These are phyloP conservation scores for Citrus cavaleriei DNA, from an alignment of 345 rosid genomes.

Conservation along the genomic window DNA sequence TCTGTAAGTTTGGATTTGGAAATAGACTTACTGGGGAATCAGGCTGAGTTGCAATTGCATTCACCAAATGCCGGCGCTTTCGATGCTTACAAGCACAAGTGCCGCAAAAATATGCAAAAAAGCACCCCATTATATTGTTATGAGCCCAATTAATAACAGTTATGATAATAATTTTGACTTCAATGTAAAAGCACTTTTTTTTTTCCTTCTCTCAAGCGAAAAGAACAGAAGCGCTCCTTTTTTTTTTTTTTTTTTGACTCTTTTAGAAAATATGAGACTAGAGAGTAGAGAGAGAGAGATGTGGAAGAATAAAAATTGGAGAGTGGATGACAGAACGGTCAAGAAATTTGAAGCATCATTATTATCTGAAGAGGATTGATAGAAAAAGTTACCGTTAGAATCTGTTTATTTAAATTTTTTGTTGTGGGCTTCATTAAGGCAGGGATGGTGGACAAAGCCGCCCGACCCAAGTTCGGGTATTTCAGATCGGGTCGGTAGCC, in stretches of 20 bases:
- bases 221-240: neutral
- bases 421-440: constrained; percentile 3
- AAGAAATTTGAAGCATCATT: constrained; percentile 3
- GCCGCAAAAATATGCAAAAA: constrained; percentile 39
- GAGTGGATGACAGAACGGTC: neutral
- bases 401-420: neutral
- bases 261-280: neutral
- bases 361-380: too few species aligned
- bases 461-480: too few species aligned
- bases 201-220: neutral
- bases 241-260: too few species aligned
- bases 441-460: neutral
- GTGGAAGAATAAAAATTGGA: too few species aligned
- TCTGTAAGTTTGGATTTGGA: neutral
- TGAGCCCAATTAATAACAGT: too few species aligned
- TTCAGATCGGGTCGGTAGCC: too few species aligned
- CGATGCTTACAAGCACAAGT: constrained; percentile 37
- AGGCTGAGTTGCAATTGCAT: constrained; percentile 21
- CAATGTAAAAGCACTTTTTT: constrained; percentile 4
- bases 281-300: too few species aligned
- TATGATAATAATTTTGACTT: neutral
- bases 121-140: constrained; percentile 41
- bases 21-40: constrained; percentile 27
- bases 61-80: constrained; percentile 25
- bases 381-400: constrained; percentile 23